A percentile compares a stretch with the other conserved stretches of the same genome.
Conservation (phyloP, 495 filamentous ascomycete genomes). For the Annulohypoxylon nitens region DNA sequence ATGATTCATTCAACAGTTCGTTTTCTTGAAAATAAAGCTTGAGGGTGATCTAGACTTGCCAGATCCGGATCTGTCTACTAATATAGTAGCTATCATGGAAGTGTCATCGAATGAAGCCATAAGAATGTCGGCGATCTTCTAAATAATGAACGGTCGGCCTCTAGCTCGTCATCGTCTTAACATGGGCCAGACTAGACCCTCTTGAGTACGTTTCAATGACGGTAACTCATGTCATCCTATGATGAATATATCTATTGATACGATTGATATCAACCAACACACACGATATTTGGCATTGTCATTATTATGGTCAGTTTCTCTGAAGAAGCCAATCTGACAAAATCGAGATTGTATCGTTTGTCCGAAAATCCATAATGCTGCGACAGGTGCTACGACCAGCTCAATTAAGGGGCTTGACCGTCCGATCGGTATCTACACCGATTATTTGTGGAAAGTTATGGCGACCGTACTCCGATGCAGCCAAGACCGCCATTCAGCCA, state of each 20-base stretch:
- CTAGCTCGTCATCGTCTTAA: conserved; percentile 22
- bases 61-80: conserved; percentile 4
- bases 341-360: not conserved
- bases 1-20: not conserved
- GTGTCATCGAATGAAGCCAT: conserved; percentile 24
- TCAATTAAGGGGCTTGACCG: conserved; percentile 1
- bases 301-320: not conserved
- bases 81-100: conserved; percentile 1
- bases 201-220: conserved; percentile 42
- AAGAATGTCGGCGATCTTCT: not conserved
- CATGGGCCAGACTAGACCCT: conserved; percentile 22
- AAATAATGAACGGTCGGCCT: conserved; percentile 7
- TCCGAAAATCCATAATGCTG: conserved; percentile 19
- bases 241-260: not conserved
- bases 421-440: conserved; percentile 4
- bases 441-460: not conserved
- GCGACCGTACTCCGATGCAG: conserved; percentile 30
- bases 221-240: conserved; percentile 24
- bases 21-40: not conserved
- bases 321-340: not conserved
- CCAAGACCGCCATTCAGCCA: conserved; percentile 11
- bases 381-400: conserved; percentile 20
- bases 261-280: conserved; percentile 14
- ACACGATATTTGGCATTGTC: not conserved
- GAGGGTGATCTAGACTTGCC: conserved; percentile 2